Conservation (phyloP, 768 basidiomycete species). For the Lepiota venenata region DNA sequence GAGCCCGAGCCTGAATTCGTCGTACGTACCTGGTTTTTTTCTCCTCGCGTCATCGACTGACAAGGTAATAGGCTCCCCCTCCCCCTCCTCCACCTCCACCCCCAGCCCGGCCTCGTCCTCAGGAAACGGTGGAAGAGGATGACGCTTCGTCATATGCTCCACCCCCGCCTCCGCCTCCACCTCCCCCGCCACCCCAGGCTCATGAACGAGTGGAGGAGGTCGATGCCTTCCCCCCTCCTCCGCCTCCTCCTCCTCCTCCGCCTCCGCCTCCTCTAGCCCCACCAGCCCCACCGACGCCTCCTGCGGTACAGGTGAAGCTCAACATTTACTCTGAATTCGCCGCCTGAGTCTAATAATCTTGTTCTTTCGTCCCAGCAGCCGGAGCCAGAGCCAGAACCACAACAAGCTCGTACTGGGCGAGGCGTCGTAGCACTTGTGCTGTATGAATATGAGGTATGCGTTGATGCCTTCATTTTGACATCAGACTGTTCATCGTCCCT, state of each 20-base stretch:
- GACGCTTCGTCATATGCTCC: slow-evolving; percentile 4
- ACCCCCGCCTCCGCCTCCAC: slow-evolving; percentile 32
- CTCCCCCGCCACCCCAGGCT: slow-evolving; percentile 31
- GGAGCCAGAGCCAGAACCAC: slow-evolving; percentile 29
- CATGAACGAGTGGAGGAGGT: slow-evolving; percentile 21
- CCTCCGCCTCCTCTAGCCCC: slow-evolving; percentile 34
- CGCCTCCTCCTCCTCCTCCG: slow-evolving; percentile 31
- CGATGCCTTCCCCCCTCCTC: slow-evolving; percentile 28
- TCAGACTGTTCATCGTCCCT: not conserved
- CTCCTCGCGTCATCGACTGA: slow-evolving; percentile 1
- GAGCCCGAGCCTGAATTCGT: slow-evolving; percentile 17
- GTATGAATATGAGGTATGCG: slow-evolving; percentile 72
- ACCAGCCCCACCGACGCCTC: slow-evolving; percentile 29
- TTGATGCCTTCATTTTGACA: not conserved
- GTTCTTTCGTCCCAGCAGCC: slow-evolving; percentile 40
- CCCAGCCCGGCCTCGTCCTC: slow-evolving; percentile 29
- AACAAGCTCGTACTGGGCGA: slow-evolving; percentile 23
- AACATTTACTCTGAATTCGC: no score
- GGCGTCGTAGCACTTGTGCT: slow-evolving; percentile 73
- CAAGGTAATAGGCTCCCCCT: slow-evolving; percentile 26
- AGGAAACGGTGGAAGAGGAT: slow-evolving; percentile 19
- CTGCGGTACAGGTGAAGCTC: not conserved
- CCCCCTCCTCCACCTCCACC: slow-evolving; percentile 35
- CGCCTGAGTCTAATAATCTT: no score
- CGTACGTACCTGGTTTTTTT: slow-evolving; percentile 16